Percentiles rank a stretch among this genome's conserved stretches.
These are phyloP conservation scores for Linanthus parryae DNA, from an alignment of 148 eudicot species.

Conservation along the genomic window DNA sequence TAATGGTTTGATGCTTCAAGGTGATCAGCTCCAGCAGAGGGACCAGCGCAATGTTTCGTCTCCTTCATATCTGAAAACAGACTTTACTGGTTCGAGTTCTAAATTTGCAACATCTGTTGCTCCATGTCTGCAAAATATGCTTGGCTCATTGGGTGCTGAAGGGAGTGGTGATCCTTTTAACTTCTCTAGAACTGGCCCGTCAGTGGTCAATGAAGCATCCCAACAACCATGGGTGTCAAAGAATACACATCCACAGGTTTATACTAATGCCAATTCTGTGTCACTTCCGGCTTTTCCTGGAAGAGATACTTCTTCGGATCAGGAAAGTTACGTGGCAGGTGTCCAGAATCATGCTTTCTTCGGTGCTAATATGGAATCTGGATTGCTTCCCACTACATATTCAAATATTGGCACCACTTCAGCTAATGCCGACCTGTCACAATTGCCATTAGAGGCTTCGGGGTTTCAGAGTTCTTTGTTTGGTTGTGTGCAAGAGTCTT, in stretches of 20 bases:
- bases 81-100: slow-evolving; percentile 27
- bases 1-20: slow-evolving; percentile 49
- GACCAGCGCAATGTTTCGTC: slow-evolving; percentile 43
- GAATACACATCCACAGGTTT: slow-evolving; percentile 42
- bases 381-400: slow-evolving; percentile 73
- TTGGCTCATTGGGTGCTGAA: slow-evolving; percentile 53
- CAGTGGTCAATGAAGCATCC: slow-evolving; percentile 41
- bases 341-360: slow-evolving; percentile 59
- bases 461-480: slow-evolving; percentile 62
- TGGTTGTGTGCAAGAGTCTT: slow-evolving; percentile 65
- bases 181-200: slow-evolving; percentile 41
- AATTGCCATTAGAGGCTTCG: slow-evolving; percentile 60
- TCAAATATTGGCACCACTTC: slow-evolving; percentile 42
- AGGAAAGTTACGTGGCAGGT: slow-evolving; percentile 54
- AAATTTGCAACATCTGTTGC: slow-evolving; percentile 38
- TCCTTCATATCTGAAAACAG: slow-evolving; percentile 53
- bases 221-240: slow-evolving; percentile 59
- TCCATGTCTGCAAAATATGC: slow-evolving; percentile 49
- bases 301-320: slow-evolving; percentile 55
- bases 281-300: slow-evolving; percentile 71
- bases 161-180: slow-evolving; percentile 58
- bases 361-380: slow-evolving; percentile 72
- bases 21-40: slow-evolving; percentile 44
- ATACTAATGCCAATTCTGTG: slow-evolving; percentile 43
- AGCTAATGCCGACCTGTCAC: slow-evolving; percentile 50